Percentiles rank a stretch among this genome's conserved stretches.
These are phyloP conservation scores for Cetraspora pellucida DNA, from an alignment of 192 early-diverging fungal genomes.

Conservation along the genomic window DNA sequence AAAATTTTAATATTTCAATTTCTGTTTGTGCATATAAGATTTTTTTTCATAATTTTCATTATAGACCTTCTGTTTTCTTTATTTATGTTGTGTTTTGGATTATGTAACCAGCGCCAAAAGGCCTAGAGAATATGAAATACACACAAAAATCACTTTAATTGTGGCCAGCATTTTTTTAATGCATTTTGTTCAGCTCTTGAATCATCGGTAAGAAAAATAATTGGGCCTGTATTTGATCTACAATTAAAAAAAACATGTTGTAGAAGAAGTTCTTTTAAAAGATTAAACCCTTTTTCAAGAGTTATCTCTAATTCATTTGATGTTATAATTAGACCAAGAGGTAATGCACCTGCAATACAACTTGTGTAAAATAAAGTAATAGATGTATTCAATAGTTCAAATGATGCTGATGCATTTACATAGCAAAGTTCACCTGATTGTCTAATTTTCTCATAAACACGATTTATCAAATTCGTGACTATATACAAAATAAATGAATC, in stretches of 20 bases:
- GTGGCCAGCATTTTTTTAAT: background rate
- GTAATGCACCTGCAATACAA: background rate
- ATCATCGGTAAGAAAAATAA: background rate
- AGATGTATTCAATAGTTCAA: background rate
- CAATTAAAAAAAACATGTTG: background rate
- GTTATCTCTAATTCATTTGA: background rate
- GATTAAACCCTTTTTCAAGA: background rate
- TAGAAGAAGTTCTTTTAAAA: constrained; percentile 3
- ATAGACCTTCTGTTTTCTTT: no score
- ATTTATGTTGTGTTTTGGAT: background rate
- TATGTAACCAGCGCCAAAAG: background rate
- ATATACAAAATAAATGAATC: constrained; percentile 6
- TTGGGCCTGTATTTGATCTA: background rate
- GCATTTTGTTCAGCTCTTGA: background rate
- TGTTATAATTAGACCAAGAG: background rate
- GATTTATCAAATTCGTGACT: background rate
- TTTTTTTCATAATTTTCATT: no score
- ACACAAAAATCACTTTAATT: background rate
- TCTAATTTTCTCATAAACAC: background rate
- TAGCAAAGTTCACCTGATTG: background rate
- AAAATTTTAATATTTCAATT: no score
- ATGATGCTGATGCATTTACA: constrained; percentile 5
- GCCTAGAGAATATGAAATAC: background rate
- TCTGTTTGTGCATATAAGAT: no score
- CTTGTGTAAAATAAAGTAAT: constrained; percentile 5